Percentiles rank a stretch among this genome's conserved stretches.
Evolutionary conservation across 345 rosid species (phyloP).

Genomic region (thale cress (Arabidopsis thaliana)): TAIR10.1 NC_003074.8:17897501-17898000

Average conservation of each 20-base stretch:
- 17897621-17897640: constrained; percentile 20
- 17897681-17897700: constrained; percentile 23
- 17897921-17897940: constrained; percentile 71
- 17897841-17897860: constrained; percentile 81
- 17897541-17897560: constrained; percentile 41
- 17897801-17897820: constrained; percentile 67
- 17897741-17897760: constrained; percentile 46
- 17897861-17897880: constrained; percentile 86
- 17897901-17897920: constrained; percentile 74
- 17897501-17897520: constrained; percentile 17
- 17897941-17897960: constrained; percentile 70
- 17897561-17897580: constrained; percentile 28
- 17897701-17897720: constrained; percentile 18
- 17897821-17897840: constrained; percentile 65
- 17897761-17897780: constrained; percentile 49
- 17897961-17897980: constrained; percentile 73
- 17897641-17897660: not conserved
- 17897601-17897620: constrained; percentile 20
- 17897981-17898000: constrained; percentile 84
- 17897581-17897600: constrained; percentile 7
- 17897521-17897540: constrained; percentile 35
- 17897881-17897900: constrained; percentile 69
- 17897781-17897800: constrained; percentile 54
- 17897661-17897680: constrained; percentile 25
- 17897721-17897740: constrained; percentile 31